Evolutionary conservation across 2,329 filamentous ascomycete species (phyloP).

Genomic region (Fusarium devonianum): DNA sequence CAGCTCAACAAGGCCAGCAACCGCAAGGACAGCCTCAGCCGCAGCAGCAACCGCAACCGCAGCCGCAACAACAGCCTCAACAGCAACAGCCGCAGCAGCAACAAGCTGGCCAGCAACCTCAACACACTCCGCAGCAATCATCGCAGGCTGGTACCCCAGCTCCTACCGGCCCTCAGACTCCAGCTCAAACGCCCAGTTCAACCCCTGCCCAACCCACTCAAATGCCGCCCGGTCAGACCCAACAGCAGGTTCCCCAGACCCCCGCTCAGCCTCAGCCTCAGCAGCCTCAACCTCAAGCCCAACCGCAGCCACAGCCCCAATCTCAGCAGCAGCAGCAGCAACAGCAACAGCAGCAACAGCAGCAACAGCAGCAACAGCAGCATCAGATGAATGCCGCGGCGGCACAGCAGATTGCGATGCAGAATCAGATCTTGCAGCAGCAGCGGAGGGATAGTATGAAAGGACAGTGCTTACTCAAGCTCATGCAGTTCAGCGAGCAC

Average conservation of each 20-base stretch:
- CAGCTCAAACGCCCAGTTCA: constrained; percentile 55
- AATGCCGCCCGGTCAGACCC: constrained; percentile 44
- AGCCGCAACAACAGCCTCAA: constrained; percentile 40
- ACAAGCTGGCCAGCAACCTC: constrained; percentile 52
- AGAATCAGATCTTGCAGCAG: constrained; percentile 51
- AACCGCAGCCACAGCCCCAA: constrained; percentile 47
- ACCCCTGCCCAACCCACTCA: constrained; percentile 47
- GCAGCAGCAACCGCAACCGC: constrained; percentile 33
- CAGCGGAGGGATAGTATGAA: constrained; percentile 61
- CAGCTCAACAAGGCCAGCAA: constrained; percentile 43
- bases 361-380: constrained; percentile 45
- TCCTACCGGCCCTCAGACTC: constrained; percentile 55
- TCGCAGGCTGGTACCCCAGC: constrained; percentile 53
- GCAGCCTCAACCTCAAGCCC: constrained; percentile 45
- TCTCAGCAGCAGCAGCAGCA: constrained; percentile 40
- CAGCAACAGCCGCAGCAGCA: too few species aligned
- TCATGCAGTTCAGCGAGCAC: constrained; percentile 69
- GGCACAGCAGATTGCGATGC: constrained; percentile 48
- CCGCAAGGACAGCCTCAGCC: constrained; percentile 41
- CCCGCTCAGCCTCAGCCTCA: constrained; percentile 48
- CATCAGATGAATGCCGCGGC: constrained; percentile 44
- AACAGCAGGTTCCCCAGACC: constrained; percentile 47
- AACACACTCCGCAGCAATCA: constrained; percentile 56
- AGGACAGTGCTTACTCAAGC: constrained; percentile 64
- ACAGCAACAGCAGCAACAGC: too few species aligned